Conservation (phyloP, 2,329 filamentous ascomycete species). For the Aureobasidium namibiae region DNA sequence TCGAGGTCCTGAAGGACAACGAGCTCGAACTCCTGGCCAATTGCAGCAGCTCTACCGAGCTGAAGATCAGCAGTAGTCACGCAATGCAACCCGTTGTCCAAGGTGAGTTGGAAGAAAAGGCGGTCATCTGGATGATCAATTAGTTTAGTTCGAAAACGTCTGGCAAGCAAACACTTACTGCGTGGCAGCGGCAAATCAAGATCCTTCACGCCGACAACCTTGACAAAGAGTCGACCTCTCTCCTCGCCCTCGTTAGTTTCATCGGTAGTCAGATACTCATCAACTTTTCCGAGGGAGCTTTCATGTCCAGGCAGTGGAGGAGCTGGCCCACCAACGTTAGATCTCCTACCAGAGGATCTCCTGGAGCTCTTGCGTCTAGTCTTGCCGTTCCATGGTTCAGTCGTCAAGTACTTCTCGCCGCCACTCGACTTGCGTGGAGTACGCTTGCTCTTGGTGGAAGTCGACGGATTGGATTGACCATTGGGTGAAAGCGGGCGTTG, state of each 20-base stretch:
- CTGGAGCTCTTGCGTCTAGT: slow-evolving; percentile 58
- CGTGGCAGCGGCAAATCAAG: slow-evolving; percentile 83
- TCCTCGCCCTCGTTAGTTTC: slow-evolving; percentile 72
- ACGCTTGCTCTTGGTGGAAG: slow-evolving; percentile 42
- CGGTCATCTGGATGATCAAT: slow-evolving; percentile 58
- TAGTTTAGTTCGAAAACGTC: slow-evolving; percentile 20
- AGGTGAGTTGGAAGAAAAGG: slow-evolving; percentile 87
- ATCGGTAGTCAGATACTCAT: slow-evolving; percentile 50
- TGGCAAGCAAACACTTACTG: slow-evolving; percentile 50
- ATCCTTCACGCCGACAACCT: slow-evolving; percentile 97
- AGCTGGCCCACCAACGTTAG: slow-evolving; percentile 38
- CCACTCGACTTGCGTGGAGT: slow-evolving; percentile 72
- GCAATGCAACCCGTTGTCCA: slow-evolving; percentile 97
- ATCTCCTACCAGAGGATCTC: slow-evolving; percentile 40
- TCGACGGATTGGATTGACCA: slow-evolving; percentile 14
- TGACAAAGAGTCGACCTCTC: slow-evolving; percentile 86
- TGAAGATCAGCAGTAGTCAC: slow-evolving; percentile 96
- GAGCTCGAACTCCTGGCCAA: slow-evolving; percentile 96
- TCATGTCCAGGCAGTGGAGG: slow-evolving; percentile 83
- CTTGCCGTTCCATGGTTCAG: slow-evolving; percentile 92
- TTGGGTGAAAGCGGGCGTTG: slow-evolving; percentile 31
- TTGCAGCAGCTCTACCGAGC: slow-evolving; percentile 81
- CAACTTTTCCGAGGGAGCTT: slow-evolving; percentile 57
- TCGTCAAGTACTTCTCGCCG: slow-evolving; percentile 73
- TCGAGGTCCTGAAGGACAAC: slow-evolving; percentile 97